Base-by-base conservation (phyloP, 257 asterid species). In the Jacaranda copaia region DNA sequence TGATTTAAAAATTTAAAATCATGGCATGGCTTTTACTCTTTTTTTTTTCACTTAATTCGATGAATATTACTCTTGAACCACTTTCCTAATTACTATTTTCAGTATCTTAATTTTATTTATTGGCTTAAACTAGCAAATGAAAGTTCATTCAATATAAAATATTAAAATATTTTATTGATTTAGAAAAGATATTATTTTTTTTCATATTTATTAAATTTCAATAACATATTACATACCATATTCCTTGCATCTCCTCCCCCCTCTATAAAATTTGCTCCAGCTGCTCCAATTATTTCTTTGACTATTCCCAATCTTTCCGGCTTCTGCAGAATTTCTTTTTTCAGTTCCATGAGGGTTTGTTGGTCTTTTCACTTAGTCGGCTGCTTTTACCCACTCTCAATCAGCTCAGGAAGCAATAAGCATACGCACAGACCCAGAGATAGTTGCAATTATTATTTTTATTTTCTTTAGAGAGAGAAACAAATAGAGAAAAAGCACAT, bases 381-480 rank as follows among this genome's bases (percentile, higher is more conserved):
- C 55, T 74, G 60, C 63, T 52, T 62, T 69, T 53, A 9, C 14
- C 32, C 32, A 25, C 32, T 25, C 32, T 25, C 32, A 25, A 70
- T 46, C 74, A 62, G 73, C 73, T 67, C 70, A 77, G 77, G 53
- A 60, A 81, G 74, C 70, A 77, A 74, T 45, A 60, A 81, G 74
- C 77, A 58, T 13, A 59, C 56, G 64, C 59, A 60, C 48, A 43
- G 42, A 51, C 45, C 16, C 63, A 57, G 81, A 53, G 73, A 46
- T 7, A 20, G 36, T 52, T 45, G 74, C 61, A 70, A 43, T 43
- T 35, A 46, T 52, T 74, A 53, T 12, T 57, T 52, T 46, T 7
- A 14, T 9, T 10, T 59, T 69, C 58, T 75, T 55, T 79, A 75
- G 79, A 78, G 86, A 82, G 86, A 82, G 79, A 78, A 75, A 63